Evolutionary conservation across 768 basidiomycete species (phyloP).

Genomic region (Dentipellis sp.): DNA sequence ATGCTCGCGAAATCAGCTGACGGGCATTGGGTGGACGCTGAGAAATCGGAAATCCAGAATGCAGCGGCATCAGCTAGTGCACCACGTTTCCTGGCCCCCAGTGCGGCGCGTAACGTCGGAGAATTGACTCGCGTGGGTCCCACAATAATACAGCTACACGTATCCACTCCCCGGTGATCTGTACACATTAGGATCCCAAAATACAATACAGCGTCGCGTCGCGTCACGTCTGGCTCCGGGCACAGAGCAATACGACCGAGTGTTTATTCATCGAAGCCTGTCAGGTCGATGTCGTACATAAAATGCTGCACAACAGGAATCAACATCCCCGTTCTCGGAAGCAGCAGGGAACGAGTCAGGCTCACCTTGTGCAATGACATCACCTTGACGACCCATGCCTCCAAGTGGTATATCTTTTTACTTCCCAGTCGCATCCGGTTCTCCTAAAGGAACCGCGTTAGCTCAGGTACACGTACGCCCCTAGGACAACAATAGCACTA

Average conservation of each 20-base stretch:
- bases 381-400: conserved; percentile 94
- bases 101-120: not conserved
- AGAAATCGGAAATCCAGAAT: not conserved
- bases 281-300: conserved; percentile 52
- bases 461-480: not conserved
- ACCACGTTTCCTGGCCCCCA: not conserved
- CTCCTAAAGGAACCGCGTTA: conserved; percentile 43
- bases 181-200: not conserved
- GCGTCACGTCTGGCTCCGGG: not conserved
- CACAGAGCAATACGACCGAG: not conserved
- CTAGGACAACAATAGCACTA: conserved; percentile 1
- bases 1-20: not conserved
- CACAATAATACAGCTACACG: not conserved
- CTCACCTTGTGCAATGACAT: conserved; percentile 84
- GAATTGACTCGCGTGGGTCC: not conserved
- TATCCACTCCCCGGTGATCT: not conserved
- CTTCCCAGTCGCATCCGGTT: conserved; percentile 90
- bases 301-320: conserved; percentile 24
- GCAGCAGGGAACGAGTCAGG: not conserved
- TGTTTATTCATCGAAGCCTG: conserved; percentile 35
- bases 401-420: conserved; percentile 94
- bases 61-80: not conserved
- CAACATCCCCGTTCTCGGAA: not conserved
- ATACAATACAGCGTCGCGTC: not conserved
- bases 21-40: not conserved